These are phyloP conservation scores for Phytophthora hibernalis DNA, from an alignment of 352 stramenopile species.

Conservation along the genomic window DNA sequence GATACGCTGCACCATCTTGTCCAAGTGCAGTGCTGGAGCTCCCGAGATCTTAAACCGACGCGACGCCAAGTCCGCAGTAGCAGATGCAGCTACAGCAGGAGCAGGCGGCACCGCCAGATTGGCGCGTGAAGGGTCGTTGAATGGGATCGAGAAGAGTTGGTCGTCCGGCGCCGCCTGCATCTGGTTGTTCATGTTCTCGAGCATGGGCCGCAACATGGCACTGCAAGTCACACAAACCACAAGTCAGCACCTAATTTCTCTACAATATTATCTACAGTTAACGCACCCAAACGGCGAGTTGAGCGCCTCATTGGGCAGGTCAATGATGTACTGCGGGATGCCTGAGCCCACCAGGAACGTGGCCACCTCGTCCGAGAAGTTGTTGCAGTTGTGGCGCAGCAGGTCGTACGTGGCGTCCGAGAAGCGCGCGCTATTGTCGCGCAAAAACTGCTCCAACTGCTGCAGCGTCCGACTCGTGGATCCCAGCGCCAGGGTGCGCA, in stretches of 20 bases:
- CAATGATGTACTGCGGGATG: constrained; percentile 92
- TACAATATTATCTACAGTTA: neutral
- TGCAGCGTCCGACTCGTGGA: constrained; percentile 70
- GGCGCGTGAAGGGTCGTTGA: constrained; percentile 66
- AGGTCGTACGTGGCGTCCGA: constrained; percentile 94
- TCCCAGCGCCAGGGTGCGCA: constrained; percentile 84
- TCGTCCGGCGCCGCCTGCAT: constrained; percentile 60
- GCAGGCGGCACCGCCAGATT: constrained; percentile 10
- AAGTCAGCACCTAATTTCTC: constrained; percentile 9
- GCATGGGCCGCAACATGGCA: constrained; percentile 81
- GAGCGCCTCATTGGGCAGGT: constrained; percentile 90
- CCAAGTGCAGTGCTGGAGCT: constrained; percentile 53
- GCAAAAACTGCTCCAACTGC: constrained; percentile 89
- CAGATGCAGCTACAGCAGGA: neutral
- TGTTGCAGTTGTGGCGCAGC: constrained; percentile 97
- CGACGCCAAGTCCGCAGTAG: constrained; percentile 32
- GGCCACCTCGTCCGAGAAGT: constrained; percentile 94
- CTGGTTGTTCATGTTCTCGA: constrained; percentile 86
- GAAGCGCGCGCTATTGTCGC: constrained; percentile 82
- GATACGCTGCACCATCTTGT: constrained; percentile 56
- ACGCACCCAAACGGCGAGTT: constrained; percentile 90
- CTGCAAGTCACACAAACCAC: constrained; percentile 27
- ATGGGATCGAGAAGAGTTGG: constrained; percentile 73
- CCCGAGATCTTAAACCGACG: constrained; percentile 68
- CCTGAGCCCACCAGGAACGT: constrained; percentile 86